Evolutionary conservation across 768 basidiomycete genomes (phyloP), one percentile per base, ranked within the genome.

Genomic region (Amylocystis lapponica): DNA sequence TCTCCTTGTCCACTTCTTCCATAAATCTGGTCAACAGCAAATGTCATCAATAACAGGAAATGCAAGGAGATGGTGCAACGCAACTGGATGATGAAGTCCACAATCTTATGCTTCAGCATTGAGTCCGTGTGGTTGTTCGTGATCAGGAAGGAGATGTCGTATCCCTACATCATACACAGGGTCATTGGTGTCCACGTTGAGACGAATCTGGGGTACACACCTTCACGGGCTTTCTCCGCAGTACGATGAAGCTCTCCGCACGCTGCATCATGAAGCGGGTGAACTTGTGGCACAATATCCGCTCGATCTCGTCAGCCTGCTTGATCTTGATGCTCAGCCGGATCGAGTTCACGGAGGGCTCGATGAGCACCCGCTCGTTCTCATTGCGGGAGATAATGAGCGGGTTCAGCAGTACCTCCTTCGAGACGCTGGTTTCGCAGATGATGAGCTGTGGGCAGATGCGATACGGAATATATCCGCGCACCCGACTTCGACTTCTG

Each of bases 1-100:
- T 97, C 67, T 99, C 96, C 66, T 89, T 93, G 66, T 99, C 96
- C 1, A 99, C 96, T 56, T 98, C 96, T 59, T 97, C 93, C 94
- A 97, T 97, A 62, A 97, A 93, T 60, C 89, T 93, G 50, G 12
- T 29, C 20, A 17, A 27, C n/a, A n/a, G n/a, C n/a, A n/a, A n/a
- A n/a, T n/a, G n/a, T n/a, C n/a, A n/a, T n/a, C n/a, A n/a, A n/a
- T n/a, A n/a, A n/a, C n/a, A n/a, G n/a, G n/a, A n/a, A n/a, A n/a
- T n/a, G n/a, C n/a, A n/a, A n/a, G 6, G 25, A 19, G 17, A n/a
- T 4, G 14, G 17, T 11, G 14, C 2, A 19, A 46, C 46, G 37
- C 36, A 37, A 95, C 90, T 98, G 92, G 53, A 98, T 96, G 68
- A 99, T 96, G 66, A 99, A 99, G 68, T 99, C 96, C 27, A 99